A percentile compares a stretch with the other conserved stretches of the same genome.
These are phyloP conservation scores for Blastobotrys terrestris DNA, from an alignment of 805 yeast genomes.

Conservation along the genomic window DNA sequence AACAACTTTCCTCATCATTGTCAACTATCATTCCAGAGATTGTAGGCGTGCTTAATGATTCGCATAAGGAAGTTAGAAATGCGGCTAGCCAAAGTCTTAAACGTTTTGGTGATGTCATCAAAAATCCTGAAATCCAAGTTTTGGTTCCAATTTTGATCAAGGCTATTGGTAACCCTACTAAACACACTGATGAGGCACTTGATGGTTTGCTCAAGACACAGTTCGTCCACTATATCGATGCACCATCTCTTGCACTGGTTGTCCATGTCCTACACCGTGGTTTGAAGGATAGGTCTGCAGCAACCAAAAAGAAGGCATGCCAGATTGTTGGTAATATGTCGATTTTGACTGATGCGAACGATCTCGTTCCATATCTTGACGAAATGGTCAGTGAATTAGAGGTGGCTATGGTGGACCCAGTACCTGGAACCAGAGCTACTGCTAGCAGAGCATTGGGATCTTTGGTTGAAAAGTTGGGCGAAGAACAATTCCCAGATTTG, in stretches of 20 bases:
- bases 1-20: constrained; percentile 83
- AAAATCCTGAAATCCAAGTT: constrained; percentile 94
- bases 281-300: constrained; percentile 89
- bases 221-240: constrained; percentile 95
- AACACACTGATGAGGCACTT: constrained; percentile 78
- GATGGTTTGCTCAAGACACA: constrained; percentile 84
- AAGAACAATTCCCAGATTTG: constrained; percentile 87
- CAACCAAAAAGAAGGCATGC: constrained; percentile 87
- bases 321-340: constrained; percentile 99
- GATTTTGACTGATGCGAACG: constrained; percentile 82
- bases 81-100: constrained; percentile 88
- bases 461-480: constrained; percentile 92
- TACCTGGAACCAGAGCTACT: constrained; percentile 92
- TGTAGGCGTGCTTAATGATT: constrained; percentile 88
- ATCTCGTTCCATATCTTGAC: constrained; percentile 75
- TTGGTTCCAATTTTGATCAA: constrained; percentile 79
- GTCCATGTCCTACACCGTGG: constrained; percentile 95
- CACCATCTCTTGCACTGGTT: constrained; percentile 92
- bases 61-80: constrained; percentile 94
- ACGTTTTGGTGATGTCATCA: constrained; percentile 91
- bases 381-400: constrained; percentile 77
- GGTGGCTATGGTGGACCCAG: constrained; percentile 96
- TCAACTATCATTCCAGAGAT: constrained; percentile 92
- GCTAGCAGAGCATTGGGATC: constrained; percentile 98
- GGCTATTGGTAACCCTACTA: constrained; percentile 96